Evolutionary conservation across 306 rosid species (phyloP).

Genomic region (Malus orientalis): DNA sequence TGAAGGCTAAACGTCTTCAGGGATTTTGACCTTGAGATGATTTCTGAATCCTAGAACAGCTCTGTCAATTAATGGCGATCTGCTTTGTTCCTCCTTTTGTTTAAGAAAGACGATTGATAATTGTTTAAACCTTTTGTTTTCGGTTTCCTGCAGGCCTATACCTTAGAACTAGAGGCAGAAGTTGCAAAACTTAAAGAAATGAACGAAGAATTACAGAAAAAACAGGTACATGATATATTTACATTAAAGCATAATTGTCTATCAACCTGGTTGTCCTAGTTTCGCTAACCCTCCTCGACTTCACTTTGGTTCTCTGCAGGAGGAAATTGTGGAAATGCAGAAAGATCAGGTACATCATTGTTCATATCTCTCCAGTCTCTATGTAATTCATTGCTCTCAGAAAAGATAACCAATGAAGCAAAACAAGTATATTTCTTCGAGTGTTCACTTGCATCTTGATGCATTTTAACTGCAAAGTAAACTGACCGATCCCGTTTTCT

Average conservation of each 20-base stretch:
- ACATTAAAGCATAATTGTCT: neutral
- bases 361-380: neutral
- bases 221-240: conserved; percentile 36
- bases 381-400: neutral
- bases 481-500: neutral
- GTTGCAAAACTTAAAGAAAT: conserved; percentile 62
- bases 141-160: conserved; percentile 67
- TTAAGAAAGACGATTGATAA: neutral
- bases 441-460: neutral
- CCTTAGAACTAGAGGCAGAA: conserved; percentile 87
- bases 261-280: neutral
- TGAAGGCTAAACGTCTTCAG: neutral
- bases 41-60: neutral
- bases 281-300: conserved; percentile 7
- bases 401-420: neutral
- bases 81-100: neutral
- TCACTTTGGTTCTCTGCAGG: conserved; percentile 40
- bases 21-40: neutral
- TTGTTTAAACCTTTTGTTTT: neutral
- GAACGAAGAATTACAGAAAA: conserved; percentile 63
- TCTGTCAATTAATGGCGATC: neutral
- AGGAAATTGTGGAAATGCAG: conserved; percentile 56
- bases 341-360: conserved; percentile 47
- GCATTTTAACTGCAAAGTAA: neutral
- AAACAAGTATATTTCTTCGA: neutral